These are phyloP conservation scores for Aspergillus melleus DNA, from an alignment of 2,329 filamentous ascomycete genomes.

Conservation along the genomic window DNA sequence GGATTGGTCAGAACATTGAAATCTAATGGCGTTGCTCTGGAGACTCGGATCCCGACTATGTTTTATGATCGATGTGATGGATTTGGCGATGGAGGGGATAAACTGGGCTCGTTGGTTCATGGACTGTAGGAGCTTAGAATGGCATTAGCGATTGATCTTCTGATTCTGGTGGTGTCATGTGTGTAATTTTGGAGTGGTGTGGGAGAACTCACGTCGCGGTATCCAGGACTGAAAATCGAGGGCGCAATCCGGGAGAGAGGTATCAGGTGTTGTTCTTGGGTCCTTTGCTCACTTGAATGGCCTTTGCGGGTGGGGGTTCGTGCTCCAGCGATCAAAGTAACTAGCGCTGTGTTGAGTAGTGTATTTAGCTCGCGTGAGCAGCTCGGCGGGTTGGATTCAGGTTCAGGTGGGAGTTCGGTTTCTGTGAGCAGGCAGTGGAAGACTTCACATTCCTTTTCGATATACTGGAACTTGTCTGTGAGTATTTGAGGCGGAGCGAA, in stretches of 20 bases:
- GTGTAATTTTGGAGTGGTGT: neutral
- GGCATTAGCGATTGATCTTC: neutral
- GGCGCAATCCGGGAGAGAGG: slow-evolving; percentile 29
- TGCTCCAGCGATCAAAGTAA: neutral
- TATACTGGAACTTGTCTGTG: neutral
- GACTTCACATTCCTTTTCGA: neutral
- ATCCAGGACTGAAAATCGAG: slow-evolving; percentile 30
- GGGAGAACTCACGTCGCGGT: slow-evolving; percentile 27
- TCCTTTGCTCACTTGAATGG: neutral
- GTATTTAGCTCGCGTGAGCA: neutral
- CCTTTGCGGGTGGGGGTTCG: neutral
- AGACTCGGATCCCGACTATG: slow-evolving; percentile 16
- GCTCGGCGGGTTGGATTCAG: neutral
- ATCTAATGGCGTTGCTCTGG: slow-evolving; percentile 13
- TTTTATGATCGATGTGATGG: slow-evolving; percentile 33
- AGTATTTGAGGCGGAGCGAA: neutral
- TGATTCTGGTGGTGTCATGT: neutral
- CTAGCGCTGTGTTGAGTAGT: neutral
- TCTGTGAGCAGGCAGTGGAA: neutral
- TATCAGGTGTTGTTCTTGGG: neutral
- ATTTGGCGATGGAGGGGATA: slow-evolving; percentile 36
- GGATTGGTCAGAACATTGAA: slow-evolving; percentile 2
- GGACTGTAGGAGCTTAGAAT: slow-evolving; percentile 22
- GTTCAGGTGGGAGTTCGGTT: neutral
- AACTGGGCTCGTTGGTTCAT: slow-evolving; percentile 37